These are phyloP conservation scores for Phoenix roebelenii DNA, from an alignment of 176 grass and related monocot species.

Conservation along the genomic window DNA sequence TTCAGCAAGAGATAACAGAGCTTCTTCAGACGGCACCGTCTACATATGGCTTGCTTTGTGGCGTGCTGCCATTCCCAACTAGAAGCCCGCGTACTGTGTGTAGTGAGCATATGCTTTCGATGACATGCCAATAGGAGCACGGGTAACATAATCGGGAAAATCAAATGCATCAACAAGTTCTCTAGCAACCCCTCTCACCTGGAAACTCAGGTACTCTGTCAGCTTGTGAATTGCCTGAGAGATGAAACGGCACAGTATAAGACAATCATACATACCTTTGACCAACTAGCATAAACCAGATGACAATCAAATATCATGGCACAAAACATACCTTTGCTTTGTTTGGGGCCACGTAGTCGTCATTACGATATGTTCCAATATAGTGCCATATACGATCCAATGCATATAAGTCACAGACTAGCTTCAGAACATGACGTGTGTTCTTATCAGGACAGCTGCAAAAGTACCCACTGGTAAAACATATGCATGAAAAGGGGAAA, in stretches of 20 bases:
- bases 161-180: conserved; percentile 84
- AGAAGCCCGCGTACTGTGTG: conserved; percentile 70
- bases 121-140: conserved; percentile 78
- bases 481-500: background rate
- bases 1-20: too few relatives aligned
- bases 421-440: conserved; percentile 52
- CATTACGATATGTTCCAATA: conserved; percentile 86
- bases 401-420: conserved; percentile 92
- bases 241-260: background rate
- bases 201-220: conserved; percentile 84
- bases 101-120: conserved; percentile 81
- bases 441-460: conserved; percentile 86
- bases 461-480: background rate
- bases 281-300: too few relatives aligned
- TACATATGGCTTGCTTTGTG: too few relatives aligned
- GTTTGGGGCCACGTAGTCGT: conserved; percentile 88
- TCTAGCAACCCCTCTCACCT: conserved; percentile 64
- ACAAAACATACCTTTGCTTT: conserved; percentile 76
- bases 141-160: conserved; percentile 72
- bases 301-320: too few relatives aligned
- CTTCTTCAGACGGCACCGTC: too few relatives aligned
- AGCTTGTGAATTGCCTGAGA: conserved; percentile 90
- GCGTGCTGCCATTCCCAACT: conserved; percentile 1
- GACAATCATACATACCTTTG: too few relatives aligned
- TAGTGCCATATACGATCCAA: conserved; percentile 95